Percentiles rank a stretch among this genome's conserved stretches.
These are phyloP conservation scores for Umbilicus rupestris DNA, from an alignment of 164 flowering plant species.

Conservation along the genomic window DNA sequence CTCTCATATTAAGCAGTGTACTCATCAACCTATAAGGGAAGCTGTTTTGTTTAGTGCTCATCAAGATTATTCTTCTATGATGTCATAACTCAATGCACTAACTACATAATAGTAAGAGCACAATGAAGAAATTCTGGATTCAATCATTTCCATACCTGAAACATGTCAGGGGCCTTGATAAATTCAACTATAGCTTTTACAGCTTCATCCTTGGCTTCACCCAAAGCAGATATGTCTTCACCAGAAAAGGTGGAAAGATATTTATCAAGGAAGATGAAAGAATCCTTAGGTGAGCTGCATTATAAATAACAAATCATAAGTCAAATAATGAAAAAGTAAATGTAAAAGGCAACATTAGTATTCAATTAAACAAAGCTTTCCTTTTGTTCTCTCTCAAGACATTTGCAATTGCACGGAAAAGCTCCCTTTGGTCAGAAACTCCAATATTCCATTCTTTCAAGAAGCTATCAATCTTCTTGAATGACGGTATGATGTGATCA, in stretches of 20 bases:
- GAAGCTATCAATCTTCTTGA: constrained; percentile 73
- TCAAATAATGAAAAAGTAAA: neutral
- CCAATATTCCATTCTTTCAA: constrained; percentile 86
- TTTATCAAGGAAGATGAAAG: constrained; percentile 61
- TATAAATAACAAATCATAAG: neutral
- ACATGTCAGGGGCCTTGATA: constrained; percentile 79
- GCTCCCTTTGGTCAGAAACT: constrained; percentile 62
- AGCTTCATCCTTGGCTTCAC: constrained; percentile 88
- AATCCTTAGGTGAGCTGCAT: constrained; percentile 69
- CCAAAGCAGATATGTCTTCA: constrained; percentile 54
- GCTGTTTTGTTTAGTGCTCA: neutral
- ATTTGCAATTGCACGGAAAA: constrained; percentile 65
- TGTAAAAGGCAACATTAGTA: neutral
- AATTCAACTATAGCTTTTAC: constrained; percentile 73
- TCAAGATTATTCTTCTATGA: too few relatives aligned
- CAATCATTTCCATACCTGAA: constrained; percentile 47
- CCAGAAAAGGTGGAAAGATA: constrained; percentile 83
- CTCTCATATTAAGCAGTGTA: neutral
- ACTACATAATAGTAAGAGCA: too few relatives aligned
- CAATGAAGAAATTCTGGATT: neutral
- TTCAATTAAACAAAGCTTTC: constrained; percentile 19
- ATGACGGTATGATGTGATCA: constrained; percentile 68
- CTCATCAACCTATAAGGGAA: neutral
- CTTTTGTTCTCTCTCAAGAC: constrained; percentile 66
- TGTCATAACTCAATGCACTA: too few relatives aligned